Evolutionary conservation across 768 basidiomycete genomes (phyloP).

Genomic region (Agrocybe pediades): DNA sequence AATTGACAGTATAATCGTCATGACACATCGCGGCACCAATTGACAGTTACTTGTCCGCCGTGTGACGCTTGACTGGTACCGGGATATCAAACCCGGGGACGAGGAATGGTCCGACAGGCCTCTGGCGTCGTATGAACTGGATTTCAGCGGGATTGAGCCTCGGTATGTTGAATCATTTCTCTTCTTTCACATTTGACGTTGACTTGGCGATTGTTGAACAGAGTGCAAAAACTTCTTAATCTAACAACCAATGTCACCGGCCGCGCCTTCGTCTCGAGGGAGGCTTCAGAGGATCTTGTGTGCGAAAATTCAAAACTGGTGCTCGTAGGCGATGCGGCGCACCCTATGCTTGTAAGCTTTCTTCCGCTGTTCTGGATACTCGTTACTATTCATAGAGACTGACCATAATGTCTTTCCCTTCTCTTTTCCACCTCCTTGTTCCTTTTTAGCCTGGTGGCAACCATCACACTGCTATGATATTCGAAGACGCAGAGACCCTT

Average conservation of each 20-base stretch:
- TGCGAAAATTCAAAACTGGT: slow-evolving; percentile 21
- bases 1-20: too few species aligned
- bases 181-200: neutral
- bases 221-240: slow-evolving; percentile 35
- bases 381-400: neutral
- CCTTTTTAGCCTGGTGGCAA: slow-evolving; percentile 8
- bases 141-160: slow-evolving; percentile 34
- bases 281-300: slow-evolving; percentile 47
- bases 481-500: slow-evolving; percentile 9
- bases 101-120: slow-evolving; percentile 33
- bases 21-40: too few species aligned
- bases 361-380: neutral
- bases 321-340: slow-evolving; percentile 11
- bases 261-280: slow-evolving; percentile 28
- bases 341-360: slow-evolving; percentile 9
- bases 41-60: too few species aligned
- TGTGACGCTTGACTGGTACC: slow-evolving; percentile 20
- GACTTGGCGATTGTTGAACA: slow-evolving; percentile 6
- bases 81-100: slow-evolving; percentile 20
- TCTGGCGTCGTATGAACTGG: slow-evolving; percentile 29
- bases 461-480: slow-evolving; percentile 5
- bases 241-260: slow-evolving; percentile 28
- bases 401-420: neutral
- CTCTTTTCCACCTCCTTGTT: neutral
- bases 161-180: slow-evolving; percentile 21